A percentile compares a stretch with the other conserved stretches of the same genome.
phyloP scores from a whole-genome alignment of 768 basidiomycete species.

The Leccinum incarnatum region DNA sequence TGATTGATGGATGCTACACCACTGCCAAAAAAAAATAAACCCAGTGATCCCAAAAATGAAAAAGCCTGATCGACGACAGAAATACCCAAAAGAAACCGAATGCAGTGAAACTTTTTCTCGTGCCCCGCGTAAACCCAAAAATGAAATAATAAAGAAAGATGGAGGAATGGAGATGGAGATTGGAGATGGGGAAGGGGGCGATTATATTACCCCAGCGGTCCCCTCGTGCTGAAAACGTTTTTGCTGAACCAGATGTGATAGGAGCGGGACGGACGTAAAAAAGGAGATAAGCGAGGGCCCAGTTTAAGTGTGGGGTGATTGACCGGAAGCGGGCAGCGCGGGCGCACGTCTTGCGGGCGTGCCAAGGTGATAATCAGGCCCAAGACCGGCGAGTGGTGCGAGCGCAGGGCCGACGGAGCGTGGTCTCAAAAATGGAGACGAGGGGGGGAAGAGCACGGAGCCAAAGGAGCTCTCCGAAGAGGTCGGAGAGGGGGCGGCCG shows the following conservation, averaged over 20 bases:
- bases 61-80: background rate
- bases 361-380: background rate
- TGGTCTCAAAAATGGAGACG: conserved; percentile 21
- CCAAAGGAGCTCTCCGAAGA: conserved; percentile 20
- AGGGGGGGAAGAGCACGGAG: conserved; percentile 12
- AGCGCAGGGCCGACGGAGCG: conserved; percentile 18
- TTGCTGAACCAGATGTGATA: background rate
- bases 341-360: background rate
- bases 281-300: conserved; percentile 6
- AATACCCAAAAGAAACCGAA: conserved; percentile 4
- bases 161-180: background rate
- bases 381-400: background rate
- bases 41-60: conserved; percentile 4
- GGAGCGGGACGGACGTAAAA: conserved; percentile 23
- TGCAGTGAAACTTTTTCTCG: conserved; percentile 1
- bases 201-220: background rate
- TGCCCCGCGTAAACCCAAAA: conserved; percentile 20
- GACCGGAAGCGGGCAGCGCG: conserved; percentile 6
- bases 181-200: background rate
- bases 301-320: conserved; percentile 14
- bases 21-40: background rate
- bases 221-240: conserved; percentile 29
- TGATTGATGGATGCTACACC: conserved; percentile 10
- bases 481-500: conserved; percentile 19
- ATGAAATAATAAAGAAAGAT: background rate